Conservation (phyloP, 768 basidiomycete species). For the Zangia roseola region DNA sequence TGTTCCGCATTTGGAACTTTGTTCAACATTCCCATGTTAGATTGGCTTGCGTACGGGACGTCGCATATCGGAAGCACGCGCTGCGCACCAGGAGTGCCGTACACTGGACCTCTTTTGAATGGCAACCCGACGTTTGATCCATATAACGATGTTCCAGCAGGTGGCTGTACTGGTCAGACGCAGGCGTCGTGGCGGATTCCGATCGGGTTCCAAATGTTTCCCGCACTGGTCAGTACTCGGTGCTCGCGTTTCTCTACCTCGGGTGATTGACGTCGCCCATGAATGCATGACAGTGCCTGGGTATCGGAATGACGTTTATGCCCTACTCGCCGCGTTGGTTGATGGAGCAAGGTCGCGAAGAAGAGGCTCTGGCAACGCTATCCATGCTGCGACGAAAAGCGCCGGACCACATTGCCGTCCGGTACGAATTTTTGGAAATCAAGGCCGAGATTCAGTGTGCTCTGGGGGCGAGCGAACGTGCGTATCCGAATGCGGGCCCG, state of each 20-base stretch:
- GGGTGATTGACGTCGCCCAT: neutral
- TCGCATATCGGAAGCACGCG: constrained; percentile 35
- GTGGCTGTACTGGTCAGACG: constrained; percentile 31
- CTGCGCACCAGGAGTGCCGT: constrained; percentile 28
- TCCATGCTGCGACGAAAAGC: constrained; percentile 36
- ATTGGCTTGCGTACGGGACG: constrained; percentile 34
- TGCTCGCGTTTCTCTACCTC: constrained; percentile 10
- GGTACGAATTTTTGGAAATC: constrained; percentile 41
- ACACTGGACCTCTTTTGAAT: constrained; percentile 30
- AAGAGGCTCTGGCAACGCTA: constrained; percentile 35
- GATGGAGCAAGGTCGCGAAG: constrained; percentile 36
- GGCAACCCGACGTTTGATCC: constrained; percentile 32
- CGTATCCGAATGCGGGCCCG: constrained; percentile 23
- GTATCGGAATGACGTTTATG: constrained; percentile 33
- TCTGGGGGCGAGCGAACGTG: constrained; percentile 18
- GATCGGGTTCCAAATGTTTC: constrained; percentile 38
- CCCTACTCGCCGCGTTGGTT: constrained; percentile 46
- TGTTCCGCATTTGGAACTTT: too few relatives aligned
- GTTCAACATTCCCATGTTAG: constrained; percentile 6
- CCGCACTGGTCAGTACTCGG: constrained; percentile 33
- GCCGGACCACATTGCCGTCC: constrained; percentile 30
- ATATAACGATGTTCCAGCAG: constrained; percentile 28
- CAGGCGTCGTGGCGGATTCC: constrained; percentile 37
- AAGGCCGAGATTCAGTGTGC: constrained; percentile 35
- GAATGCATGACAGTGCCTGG: constrained; percentile 33